Evolutionary conservation across 805 yeast genomes (phyloP), one percentile per base, ranked within the genome.

Genomic region (Komagataella phaffii): DNA sequence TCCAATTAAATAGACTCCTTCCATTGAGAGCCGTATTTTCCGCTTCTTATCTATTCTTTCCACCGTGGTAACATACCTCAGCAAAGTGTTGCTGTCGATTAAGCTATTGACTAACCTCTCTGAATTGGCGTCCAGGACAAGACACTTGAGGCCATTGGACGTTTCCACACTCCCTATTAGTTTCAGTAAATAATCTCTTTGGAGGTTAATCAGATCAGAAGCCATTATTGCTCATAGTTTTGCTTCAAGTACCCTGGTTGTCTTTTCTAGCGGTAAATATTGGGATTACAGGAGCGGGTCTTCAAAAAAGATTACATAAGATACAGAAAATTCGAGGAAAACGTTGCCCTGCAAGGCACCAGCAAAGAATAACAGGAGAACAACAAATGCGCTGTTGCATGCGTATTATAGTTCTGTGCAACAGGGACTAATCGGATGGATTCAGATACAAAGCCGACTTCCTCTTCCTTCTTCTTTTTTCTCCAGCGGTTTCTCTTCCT

Each of bases 1-100:
- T 50, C 85, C 86, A 17, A 88, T 65, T 24, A 93, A 68, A 65
- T 93, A 93, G 7, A 93, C 70, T 6, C 89, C 97, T 57, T 85
- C 45, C 24, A 48, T 44, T 17, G 46, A 24, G 5, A 49, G 48
- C 21, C 52, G 44, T 18, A 17, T 30, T 14, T 46, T 43, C 7
- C 50, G 45, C 18, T 44, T 48, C 23, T 43, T 40, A 24, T 49
- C 50, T 17, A 50, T 43, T 21, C 36, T 49, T 21, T 51, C 47
- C 14, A 48, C 43, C 30, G 47, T 18, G 17, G 45, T 21, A n/a
- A 47, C 44, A 24, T 51, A 18, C 12, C 45, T 40, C 17, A 51
- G 46, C 17, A 51, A 45, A 17, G 48, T 44, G 24, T 48, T 24
- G 24, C 36, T 48, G 24, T 40, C 46, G 44, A 51, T 40, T 17